Base-by-base conservation (phyloP, 768 basidiomycete genomes). In the Suillus paluster region DNA sequence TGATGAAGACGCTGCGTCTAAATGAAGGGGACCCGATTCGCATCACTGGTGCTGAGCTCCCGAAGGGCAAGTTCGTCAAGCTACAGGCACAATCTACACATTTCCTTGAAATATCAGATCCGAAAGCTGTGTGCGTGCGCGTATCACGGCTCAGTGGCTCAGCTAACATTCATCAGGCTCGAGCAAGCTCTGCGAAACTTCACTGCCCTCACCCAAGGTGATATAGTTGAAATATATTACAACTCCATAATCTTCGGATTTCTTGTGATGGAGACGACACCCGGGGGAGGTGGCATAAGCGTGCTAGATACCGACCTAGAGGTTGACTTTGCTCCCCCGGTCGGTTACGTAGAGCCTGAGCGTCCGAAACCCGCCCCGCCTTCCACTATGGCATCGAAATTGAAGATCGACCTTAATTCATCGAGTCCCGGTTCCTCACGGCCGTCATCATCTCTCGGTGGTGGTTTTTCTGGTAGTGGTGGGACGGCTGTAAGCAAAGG, bases 151-250 rank as follows among this genome's bases (percentile, higher is more conserved):
- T 57, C 17, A 9, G 15, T 44, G 15, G 11, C 53, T 23, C 41
- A 5, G 46, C 52, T 34, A 33, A 67, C 25, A 44, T 57, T 27
- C 38, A 39, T 7, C 64, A 99, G 96, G 3, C 87, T 99, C 41
- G 97, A 99, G 77, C 92, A 95, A 73, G 93, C 95, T 17, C 81
- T 99, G 15, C 89, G 96, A 50, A 94, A 97, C 74, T 99, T 96
- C 76, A 88, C 95, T 33, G 86, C 87, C 19, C 81, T 99, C 27
- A 95, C 96, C 0, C 93, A 95, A 69, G 95, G 95, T 48, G 97
- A 99, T 71, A 97, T 97, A 64, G 94, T 99, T 72, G 97, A 99
- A 77, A 97, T 99, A 70, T 87, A 83, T n/a, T 98, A 99, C 78
- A 99, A 99, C 74, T 88, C 89, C 1, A 94, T 99, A 69, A 84